Conservation (phyloP, 768 basidiomycete genomes). For the Lentinus tigrinus region DNA sequence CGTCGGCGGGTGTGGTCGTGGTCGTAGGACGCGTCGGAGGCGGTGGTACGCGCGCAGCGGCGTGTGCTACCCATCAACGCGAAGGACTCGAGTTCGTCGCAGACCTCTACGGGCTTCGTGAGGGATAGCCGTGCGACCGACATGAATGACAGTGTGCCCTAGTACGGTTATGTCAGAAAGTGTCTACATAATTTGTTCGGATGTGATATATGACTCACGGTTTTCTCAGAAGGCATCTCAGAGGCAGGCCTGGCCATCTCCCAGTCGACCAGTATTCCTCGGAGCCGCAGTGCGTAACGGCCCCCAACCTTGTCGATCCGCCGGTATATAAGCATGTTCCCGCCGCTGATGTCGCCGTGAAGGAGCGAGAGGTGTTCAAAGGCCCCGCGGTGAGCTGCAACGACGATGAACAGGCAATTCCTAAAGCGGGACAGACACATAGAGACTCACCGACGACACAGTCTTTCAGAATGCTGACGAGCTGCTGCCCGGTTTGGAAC, state of each 20-base stretch:
- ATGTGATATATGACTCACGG: background rate
- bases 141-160: constrained; percentile 20
- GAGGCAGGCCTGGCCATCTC: background rate
- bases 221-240: no score
- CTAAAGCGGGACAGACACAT: background rate
- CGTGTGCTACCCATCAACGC: background rate
- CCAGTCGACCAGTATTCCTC: background rate
- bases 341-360: constrained; percentile 10
- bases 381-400: background rate
- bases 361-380: background rate
- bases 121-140: background rate
- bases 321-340: constrained; percentile 3
- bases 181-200: background rate
- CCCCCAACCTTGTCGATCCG: background rate
- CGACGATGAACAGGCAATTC: background rate
- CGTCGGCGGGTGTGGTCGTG: no score
- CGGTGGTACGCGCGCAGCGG: background rate
- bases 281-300: background rate
- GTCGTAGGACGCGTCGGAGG: background rate
- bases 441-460: background rate
- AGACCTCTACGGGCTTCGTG: background rate
- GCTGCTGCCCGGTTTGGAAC: background rate
- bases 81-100: constrained; percentile 20
- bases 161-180: background rate
- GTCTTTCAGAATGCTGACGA: background rate